Base-by-base conservation (phyloP, 805 yeast genomes). In the Starmerella stellata region DNA sequence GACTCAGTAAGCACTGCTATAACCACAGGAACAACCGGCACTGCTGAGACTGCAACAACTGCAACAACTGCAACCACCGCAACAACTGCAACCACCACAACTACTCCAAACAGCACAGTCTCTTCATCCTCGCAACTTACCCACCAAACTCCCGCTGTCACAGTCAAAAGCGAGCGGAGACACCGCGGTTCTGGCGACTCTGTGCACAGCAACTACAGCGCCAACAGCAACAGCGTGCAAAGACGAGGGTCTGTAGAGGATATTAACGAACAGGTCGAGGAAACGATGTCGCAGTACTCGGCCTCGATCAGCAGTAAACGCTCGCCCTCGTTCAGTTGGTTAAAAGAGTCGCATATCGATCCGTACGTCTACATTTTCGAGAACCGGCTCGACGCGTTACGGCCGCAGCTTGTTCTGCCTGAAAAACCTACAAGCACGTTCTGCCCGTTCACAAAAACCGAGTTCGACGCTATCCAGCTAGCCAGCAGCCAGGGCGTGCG, bases 311-410 rank as follows among this genome's bases (percentile, higher is more conserved):
- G 37, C 13, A 39, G 44, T 18, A 23, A 31, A 7, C 36, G 44
- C 16, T 44, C 47, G 20, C 36, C 45, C 2, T 44, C 47, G 17
- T 37, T 44, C 36, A 39, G 39, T 4, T 44, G 47, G 47, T 1
- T 36, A 27, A 37, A 43, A 11, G 47, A 44, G 21, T 34, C 28
- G 8, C 43, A 36, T 11, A 15, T 28, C 7, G 65, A 62, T 35
- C 65, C 64, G 5, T 62, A 62, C 35, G 42, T 56, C 14, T 46
- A 53, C 29, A 50, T 61, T 29, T 46, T 61, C 16, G 61, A 59
- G 33, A 54, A 51, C 33, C 47, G 57, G 18, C 42, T 62, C 3
- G 56, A 51, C 15, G 46, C 50, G 5, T 39, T 61, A 21, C 50
- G 66, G 17, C 64, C 64, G 11, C 35, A 38, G 27, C 42, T 38